These are phyloP conservation scores for Striga asiatica DNA, from an alignment of 257 asterid species.

Conservation along the genomic window DNA sequence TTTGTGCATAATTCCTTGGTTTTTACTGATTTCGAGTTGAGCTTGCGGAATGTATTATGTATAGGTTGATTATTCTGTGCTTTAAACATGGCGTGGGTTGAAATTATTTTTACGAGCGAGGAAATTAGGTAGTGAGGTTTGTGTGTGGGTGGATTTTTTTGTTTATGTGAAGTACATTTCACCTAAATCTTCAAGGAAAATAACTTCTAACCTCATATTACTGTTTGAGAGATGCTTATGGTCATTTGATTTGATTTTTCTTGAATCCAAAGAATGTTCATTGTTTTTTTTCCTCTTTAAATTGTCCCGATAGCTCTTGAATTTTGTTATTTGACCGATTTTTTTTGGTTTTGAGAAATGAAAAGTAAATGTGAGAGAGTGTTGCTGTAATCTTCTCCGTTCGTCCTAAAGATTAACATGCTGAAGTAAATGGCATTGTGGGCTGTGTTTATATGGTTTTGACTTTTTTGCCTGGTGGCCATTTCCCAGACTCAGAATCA, in stretches of 20 bases:
- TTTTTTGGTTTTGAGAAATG: too few species aligned
- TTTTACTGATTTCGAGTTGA: constrained; percentile 9
- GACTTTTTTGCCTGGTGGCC: too few species aligned
- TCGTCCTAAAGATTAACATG: too few species aligned
- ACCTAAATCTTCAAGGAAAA: constrained; percentile 9
- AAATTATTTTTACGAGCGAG: not conserved
- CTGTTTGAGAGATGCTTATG: constrained; percentile 1
- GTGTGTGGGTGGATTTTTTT: constrained; percentile 10
- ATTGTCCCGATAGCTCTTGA: too few species aligned
- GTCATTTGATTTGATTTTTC: not conserved
- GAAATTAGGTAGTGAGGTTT: constrained; percentile 18
- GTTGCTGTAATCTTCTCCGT: not conserved
- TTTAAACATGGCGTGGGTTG: not conserved
- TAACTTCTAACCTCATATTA: not conserved
- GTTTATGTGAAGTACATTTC: not conserved
- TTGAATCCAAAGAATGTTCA: constrained; percentile 12
- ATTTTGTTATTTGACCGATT: too few species aligned
- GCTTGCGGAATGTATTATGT: constrained; percentile 9
- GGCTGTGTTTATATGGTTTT: too few species aligned
- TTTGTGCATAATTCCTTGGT: constrained; percentile 13
- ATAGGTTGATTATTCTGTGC: not conserved
- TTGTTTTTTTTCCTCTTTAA: not conserved
- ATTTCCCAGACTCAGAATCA: constrained; percentile 1
- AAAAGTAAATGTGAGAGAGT: too few species aligned
- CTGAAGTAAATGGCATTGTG: too few species aligned